A percentile compares a stretch with the other conserved stretches of the same genome.
These are phyloP conservation scores for Aspergillus fumigatiaffinis DNA, from an alignment of 2,329 filamentous ascomycete species.

Conservation along the genomic window DNA sequence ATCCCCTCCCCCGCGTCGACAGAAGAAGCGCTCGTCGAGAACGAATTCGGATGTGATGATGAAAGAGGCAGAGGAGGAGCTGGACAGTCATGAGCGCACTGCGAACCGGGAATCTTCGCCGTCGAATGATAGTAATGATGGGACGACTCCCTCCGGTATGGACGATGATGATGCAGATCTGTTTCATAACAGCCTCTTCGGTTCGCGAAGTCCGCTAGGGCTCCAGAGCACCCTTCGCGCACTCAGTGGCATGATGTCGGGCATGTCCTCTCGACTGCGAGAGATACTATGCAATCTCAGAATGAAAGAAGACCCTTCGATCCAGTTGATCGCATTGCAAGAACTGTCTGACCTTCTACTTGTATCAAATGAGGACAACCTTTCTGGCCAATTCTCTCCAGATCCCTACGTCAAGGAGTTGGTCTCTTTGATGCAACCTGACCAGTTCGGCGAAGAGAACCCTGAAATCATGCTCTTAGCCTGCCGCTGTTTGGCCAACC, in stretches of 20 bases:
- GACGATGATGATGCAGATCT: constrained; percentile 59
- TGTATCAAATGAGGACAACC: constrained; percentile 93
- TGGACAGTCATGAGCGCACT: constrained; percentile 35
- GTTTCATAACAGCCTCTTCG: constrained; percentile 62
- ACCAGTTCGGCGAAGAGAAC: constrained; percentile 83
- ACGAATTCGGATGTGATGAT: constrained; percentile 65
- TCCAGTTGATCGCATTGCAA: constrained; percentile 87
- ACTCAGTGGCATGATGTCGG: constrained; percentile 86
- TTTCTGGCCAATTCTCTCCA: constrained; percentile 90
- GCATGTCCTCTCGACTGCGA: constrained; percentile 73
- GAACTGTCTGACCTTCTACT: constrained; percentile 90
- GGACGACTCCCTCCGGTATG: constrained; percentile 49
- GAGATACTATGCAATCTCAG: constrained; percentile 72
- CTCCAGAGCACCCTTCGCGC: constrained; percentile 80
- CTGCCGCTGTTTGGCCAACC: constrained; percentile 89
- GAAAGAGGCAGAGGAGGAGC: constrained; percentile 62
- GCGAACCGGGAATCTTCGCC: constrained; percentile 56
- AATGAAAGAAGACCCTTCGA: constrained; percentile 77
- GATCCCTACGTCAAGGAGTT: constrained; percentile 95
- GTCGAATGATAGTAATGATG: constrained; percentile 63
- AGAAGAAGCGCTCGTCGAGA: constrained; percentile 53
- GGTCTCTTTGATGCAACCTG: constrained; percentile 84
- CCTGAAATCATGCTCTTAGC: constrained; percentile 96
- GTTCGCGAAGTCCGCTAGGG: constrained; percentile 59
- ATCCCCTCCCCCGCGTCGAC: constrained; percentile 39